Evolutionary conservation across 2,329 filamentous ascomycete genomes (phyloP), one percentile per base, ranked within the genome.

Genomic region (Claviceps capensis): DNA sequence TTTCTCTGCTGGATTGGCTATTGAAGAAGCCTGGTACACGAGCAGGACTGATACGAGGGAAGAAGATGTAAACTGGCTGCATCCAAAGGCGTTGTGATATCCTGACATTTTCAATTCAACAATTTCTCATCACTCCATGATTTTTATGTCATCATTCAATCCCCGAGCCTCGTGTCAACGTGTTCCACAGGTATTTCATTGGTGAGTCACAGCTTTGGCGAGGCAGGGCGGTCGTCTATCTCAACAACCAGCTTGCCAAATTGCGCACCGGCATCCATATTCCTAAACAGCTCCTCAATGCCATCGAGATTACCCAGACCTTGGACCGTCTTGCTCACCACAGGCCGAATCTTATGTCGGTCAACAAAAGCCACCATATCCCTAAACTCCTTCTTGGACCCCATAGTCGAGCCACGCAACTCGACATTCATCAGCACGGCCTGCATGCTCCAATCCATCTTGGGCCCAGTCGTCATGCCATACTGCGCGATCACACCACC

Each of bases 161-260:
- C 44, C 2, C 16, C 17, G 5, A 14, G 3, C 14, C 2, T 40
- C 22, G 9, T 48, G 47, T 6, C 34, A n/a, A n/a, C 4, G 9
- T 26, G 14, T 23, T 4, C 4, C 1, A 9, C 6, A 45, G 9
- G n/a, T 22, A 41, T 5, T 19, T 3, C 2, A 19, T 17, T 23
- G 19, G 42, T 30, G n/a, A 30, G 34, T 59, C 65, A 76, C 54
- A 76, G 56, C 59, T 71, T 77, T 3, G 71, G 61, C 13, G 61
- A 52, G 2, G 58, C 56, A 13, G 62, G 65, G 5, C 59, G 58
- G 0, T 61, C 55, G n/a, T 65, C 74, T 60, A 90, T 77, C 60
- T 87, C 79, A 57, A 96, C 79, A 1, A 96, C 88, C 60, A 97
- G 67, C 70, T 97, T 97, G 11, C 91, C 93, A 72, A 97, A 95